Evolutionary conservation across 2,329 filamentous ascomycete genomes (phyloP), one percentile per base, ranked within the genome.

Genomic region (Cryphonectria nitschkei): DNA sequence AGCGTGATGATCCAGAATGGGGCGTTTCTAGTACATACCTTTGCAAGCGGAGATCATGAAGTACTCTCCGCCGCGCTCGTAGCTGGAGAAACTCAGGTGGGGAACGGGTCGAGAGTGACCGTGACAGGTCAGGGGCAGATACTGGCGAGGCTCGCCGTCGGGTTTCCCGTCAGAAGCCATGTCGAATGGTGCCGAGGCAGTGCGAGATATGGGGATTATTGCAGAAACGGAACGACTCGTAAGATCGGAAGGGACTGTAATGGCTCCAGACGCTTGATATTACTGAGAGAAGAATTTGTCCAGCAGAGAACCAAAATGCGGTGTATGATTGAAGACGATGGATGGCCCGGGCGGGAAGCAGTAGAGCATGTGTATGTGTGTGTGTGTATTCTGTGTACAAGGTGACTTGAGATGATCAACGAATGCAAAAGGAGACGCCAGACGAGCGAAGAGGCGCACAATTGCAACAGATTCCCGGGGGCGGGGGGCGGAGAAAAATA

Each of bases 41-140:
- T 97, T 97, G 86, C 94, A 96, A 75, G 95, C 94, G 37, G 95
- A 97, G 74, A 98, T 95, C 78, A 98, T 87, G 80, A 96, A 97
- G 82, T 96, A 98, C 74, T 91, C 89, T 74, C 94, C 93, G 75
- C 94, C 92, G 78, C 94, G 92, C 74, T 94, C 89, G 19, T 95
- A 86, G 16, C 92, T 89, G 34, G 95, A 98, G 83, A 98, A 98
- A 80, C 90, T 92, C 77, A 97, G 88, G 81, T 98, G 95, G 8
- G 95, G 94, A 68, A 98, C 94, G 1, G 95, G 95, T 72, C 95
- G 90, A 67, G 95, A 97, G 81, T 98, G 95, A 74, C 95, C 95
- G 81, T 98, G 95, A 81, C 95, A 98, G 75, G 95, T 98, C 80
- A 98, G 84, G 70, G 95, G 95, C 68, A 97, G 94, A 70, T 94